Conservation (phyloP, 2,329 filamentous ascomycete species). For the Cryphonectria radicalis region DNA sequence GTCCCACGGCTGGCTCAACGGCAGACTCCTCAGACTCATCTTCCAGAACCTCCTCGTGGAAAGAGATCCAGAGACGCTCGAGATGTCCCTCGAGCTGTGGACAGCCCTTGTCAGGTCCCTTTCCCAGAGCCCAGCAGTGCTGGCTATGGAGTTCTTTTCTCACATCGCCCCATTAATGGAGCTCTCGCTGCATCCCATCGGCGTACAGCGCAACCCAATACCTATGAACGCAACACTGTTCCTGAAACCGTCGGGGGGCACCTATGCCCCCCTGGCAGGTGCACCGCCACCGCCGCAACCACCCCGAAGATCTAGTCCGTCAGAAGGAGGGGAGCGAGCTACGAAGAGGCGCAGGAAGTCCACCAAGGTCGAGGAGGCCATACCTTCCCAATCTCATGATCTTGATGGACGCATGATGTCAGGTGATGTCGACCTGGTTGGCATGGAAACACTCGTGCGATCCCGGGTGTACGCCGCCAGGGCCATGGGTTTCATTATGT, state of each 20-base stretch:
- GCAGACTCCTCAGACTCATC: slow-evolving; percentile 82
- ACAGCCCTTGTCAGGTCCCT: slow-evolving; percentile 73
- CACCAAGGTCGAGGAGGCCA: slow-evolving; percentile 75
- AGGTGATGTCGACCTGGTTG: slow-evolving; percentile 93
- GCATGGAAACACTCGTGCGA: slow-evolving; percentile 83
- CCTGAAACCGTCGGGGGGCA: slow-evolving; percentile 88
- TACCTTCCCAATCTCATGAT: slow-evolving; percentile 78
- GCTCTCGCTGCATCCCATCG: slow-evolving; percentile 87
- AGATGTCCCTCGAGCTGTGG: slow-evolving; percentile 87
- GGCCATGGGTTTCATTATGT: slow-evolving; percentile 85
- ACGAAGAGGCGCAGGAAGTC: slow-evolving; percentile 81
- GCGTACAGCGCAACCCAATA: slow-evolving; percentile 86
- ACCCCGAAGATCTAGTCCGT: slow-evolving; percentile 54
- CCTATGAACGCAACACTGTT: slow-evolving; percentile 90
- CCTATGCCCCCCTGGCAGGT: slow-evolving; percentile 65
- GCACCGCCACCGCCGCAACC: slow-evolving; percentile 47
- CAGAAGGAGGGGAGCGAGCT: slow-evolving; percentile 63
- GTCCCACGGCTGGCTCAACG: slow-evolving; percentile 92
- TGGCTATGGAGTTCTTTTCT: slow-evolving; percentile 72
- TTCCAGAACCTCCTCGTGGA: slow-evolving; percentile 97
- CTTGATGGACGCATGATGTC: slow-evolving; percentile 98
- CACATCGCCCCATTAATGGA: slow-evolving; percentile 83
- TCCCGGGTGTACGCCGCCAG: slow-evolving; percentile 86
- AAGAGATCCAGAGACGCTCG: slow-evolving; percentile 80
- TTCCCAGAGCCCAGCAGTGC: slow-evolving; percentile 63